A percentile compares a stretch with the other conserved stretches of the same genome.
phyloP scores from a whole-genome alignment of 352 stramenopile species.

The Globisporangium heterothallicum region DNA sequence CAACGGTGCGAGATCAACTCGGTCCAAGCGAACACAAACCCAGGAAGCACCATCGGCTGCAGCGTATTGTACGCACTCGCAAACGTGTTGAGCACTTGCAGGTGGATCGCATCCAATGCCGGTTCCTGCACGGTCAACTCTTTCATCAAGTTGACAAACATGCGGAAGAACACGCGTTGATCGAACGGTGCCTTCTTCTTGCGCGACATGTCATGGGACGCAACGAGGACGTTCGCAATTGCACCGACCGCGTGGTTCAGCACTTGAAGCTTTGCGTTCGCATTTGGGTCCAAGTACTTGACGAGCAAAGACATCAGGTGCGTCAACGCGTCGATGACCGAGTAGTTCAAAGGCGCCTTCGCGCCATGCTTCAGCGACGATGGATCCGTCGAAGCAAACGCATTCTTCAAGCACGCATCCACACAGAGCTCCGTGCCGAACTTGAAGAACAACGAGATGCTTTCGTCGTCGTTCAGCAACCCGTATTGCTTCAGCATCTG shows the following conservation, averaged over 20 bases:
- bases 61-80: slow-evolving; percentile 95
- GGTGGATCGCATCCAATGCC: slow-evolving; percentile 91
- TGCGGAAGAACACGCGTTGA: slow-evolving; percentile 97
- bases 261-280: slow-evolving; percentile 78
- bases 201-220: slow-evolving; percentile 67
- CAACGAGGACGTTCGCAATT: slow-evolving; percentile 93
- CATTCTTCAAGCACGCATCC: slow-evolving; percentile 93
- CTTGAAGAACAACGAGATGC: slow-evolving; percentile 97
- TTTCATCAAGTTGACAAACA: slow-evolving; percentile 97
- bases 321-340: slow-evolving; percentile 94
- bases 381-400: slow-evolving; percentile 29
- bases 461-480: slow-evolving; percentile 94
- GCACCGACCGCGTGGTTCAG: slow-evolving; percentile 95
- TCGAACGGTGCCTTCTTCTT: slow-evolving; percentile 92
- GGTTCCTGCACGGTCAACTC: slow-evolving; percentile 95
- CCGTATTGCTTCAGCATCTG: slow-evolving; percentile 96
- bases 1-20: slow-evolving; percentile 97
- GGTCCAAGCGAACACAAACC: slow-evolving; percentile 98
- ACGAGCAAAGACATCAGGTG: slow-evolving; percentile 96
- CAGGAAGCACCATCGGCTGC: slow-evolving; percentile 93
- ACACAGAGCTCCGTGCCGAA: slow-evolving; percentile 96
- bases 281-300: slow-evolving; percentile 88
- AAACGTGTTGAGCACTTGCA: slow-evolving; percentile 96
- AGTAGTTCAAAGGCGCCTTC: slow-evolving; percentile 84
- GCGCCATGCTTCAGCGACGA: slow-evolving; percentile 29